These are phyloP conservation scores for Penicillium sp. DNA, from an alignment of 2,329 filamentous ascomycete genomes.

Conservation along the genomic window DNA sequence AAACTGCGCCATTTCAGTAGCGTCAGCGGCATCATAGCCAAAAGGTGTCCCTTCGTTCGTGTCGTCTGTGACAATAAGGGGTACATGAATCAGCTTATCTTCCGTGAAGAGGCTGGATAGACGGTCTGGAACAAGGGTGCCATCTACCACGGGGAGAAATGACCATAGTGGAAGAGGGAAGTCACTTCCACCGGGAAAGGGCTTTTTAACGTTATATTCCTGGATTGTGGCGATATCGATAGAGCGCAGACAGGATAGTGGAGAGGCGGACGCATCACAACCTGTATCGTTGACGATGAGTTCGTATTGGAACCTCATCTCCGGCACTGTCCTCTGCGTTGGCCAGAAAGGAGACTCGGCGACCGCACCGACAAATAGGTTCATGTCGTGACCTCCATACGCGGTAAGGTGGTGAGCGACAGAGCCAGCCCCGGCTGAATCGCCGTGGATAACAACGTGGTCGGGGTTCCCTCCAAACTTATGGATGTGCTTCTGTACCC, in stretches of 20 bases:
- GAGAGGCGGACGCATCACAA: constrained; percentile 43
- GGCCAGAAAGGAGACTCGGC: constrained; percentile 56
- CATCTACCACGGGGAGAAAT: constrained; percentile 61
- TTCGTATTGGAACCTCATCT: constrained; percentile 55
- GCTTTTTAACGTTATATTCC: constrained; percentile 42
- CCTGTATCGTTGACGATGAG: constrained; percentile 49
- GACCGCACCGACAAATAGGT: constrained; percentile 54
- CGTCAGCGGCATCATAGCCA: constrained; percentile 53
- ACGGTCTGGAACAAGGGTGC: constrained; percentile 55
- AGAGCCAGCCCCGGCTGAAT: constrained; percentile 65
- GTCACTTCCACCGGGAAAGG: constrained; percentile 45
- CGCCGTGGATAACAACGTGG: constrained; percentile 64
- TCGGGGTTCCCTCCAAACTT: constrained; percentile 62
- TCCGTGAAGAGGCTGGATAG: constrained; percentile 55
- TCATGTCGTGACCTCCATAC: constrained; percentile 53
- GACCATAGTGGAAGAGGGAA: constrained; percentile 51
- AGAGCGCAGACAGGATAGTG: constrained; percentile 51
- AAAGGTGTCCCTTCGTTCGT: constrained; percentile 51
- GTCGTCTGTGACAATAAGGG: constrained; percentile 55
- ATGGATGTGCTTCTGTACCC: constrained; percentile 50
- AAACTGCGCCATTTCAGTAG: constrained; percentile 56
- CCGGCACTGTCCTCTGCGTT: constrained; percentile 48
- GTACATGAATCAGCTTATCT: constrained; percentile 59
- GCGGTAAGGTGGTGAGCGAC: constrained; percentile 59
- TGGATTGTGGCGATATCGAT: constrained; percentile 49